Evolutionary conservation across 2,329 filamentous ascomycete genomes (phyloP).

Genomic region (Paradendryphiella salina): DNA sequence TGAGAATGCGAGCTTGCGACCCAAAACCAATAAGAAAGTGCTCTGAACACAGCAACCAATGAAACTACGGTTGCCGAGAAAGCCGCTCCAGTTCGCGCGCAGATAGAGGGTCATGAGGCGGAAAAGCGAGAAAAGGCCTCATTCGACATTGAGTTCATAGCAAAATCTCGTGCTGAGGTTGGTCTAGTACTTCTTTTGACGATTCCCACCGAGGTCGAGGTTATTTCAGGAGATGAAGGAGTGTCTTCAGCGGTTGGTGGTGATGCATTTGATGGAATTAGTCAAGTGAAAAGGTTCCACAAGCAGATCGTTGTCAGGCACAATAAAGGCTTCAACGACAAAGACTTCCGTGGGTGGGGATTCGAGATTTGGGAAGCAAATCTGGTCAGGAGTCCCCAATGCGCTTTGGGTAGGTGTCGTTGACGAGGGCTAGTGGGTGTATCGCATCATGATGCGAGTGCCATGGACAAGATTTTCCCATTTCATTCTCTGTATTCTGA

Average conservation of each 20-base stretch:
- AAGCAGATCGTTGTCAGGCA: no score
- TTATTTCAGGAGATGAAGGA: neutral
- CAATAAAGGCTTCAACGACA: no score
- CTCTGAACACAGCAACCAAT: conserved; percentile 12
- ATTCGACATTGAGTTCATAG: conserved; percentile 16
- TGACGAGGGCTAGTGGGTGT: conserved; percentile 12
- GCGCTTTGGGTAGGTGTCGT: neutral
- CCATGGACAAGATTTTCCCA: conserved; percentile 26
- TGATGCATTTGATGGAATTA: neutral
- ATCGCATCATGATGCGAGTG: conserved; percentile 16
- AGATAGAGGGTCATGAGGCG: conserved; percentile 14
- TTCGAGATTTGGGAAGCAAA: neutral
- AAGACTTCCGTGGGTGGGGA: no score
- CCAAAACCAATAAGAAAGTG: conserved; percentile 14
- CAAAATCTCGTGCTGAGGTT: conserved; percentile 21
- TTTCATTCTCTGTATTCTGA: conserved; percentile 12
- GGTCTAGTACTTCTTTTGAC: conserved; percentile 4
- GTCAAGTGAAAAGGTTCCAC: neutral
- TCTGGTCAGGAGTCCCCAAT: neutral
- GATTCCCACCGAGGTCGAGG: conserved; percentile 1
- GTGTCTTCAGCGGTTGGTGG: neutral
- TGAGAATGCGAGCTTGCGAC: neutral
- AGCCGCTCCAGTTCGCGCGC: conserved; percentile 13
- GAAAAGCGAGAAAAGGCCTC: conserved; percentile 6
- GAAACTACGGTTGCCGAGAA: conserved; percentile 17